phyloP scores from a whole-genome alignment of 345 rosid species.

The Erodium maritimum region DNA sequence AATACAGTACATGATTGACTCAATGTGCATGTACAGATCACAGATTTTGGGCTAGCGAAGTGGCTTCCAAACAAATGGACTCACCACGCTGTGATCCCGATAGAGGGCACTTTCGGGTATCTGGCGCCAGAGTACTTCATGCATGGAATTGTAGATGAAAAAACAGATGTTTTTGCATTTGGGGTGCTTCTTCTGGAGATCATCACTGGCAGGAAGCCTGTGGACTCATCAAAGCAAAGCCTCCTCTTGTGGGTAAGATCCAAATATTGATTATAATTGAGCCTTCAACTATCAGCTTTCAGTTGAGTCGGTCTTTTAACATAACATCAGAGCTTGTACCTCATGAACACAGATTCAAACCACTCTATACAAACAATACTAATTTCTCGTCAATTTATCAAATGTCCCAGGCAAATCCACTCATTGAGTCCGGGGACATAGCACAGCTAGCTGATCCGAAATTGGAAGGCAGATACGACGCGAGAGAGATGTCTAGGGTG shows the following conservation, averaged over 20 bases:
- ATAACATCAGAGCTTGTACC: too few species aligned
- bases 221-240: slow-evolving; percentile 61
- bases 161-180: slow-evolving; percentile 78
- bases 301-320: too few species aligned
- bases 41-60: slow-evolving; percentile 95
- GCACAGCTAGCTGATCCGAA: slow-evolving; percentile 50
- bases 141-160: too few species aligned
- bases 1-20: not conserved
- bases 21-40: slow-evolving; percentile 29
- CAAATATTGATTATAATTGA: not conserved
- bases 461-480: slow-evolving; percentile 44
- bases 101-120: too few species aligned
- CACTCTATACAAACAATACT: too few species aligned
- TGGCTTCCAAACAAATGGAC: slow-evolving; percentile 96
- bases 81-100: slow-evolving; percentile 77
- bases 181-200: slow-evolving; percentile 85
- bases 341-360: too few species aligned
- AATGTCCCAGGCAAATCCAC: slow-evolving; percentile 54
- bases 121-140: too few species aligned
- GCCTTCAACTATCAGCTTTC: too few species aligned
- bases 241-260: slow-evolving; percentile 68
- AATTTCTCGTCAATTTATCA: too few species aligned
- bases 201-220: slow-evolving; percentile 64
- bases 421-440: slow-evolving; percentile 61
- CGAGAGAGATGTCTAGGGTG: slow-evolving; percentile 52